Evolutionary conservation across 2,329 filamentous ascomycete species (phyloP), one percentile per base, ranked within the genome.

Genomic region (Penicillium sclerotigenum): DNA sequence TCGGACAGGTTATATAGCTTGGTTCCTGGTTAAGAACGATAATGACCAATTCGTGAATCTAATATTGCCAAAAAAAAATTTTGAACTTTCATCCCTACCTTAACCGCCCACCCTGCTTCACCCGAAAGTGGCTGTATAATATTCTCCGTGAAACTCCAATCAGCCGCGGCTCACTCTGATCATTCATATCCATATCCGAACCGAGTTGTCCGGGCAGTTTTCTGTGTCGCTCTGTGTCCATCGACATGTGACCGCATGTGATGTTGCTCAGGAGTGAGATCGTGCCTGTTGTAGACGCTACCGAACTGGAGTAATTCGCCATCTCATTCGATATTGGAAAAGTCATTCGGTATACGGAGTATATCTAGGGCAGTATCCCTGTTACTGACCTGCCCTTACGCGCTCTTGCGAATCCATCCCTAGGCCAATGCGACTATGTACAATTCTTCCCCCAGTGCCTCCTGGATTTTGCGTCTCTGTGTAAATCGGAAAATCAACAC

Each of bases 191-290:
- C 50, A 43, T 18, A 26, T 43, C 52, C 45, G 31, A 24, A 47
- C 61, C 59, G 62, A 58, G 46, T 58, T 59, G 50, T 59, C 50
- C 59, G 49, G 61, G 29, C n/a, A 38, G 26, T n/a, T n/a, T 20
- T 26, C 33, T 47, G 37, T 13, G 16, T 51, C 46, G n/a, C 24
- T 7, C 20, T 34, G 20, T 22, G 14, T 29, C 37, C 7, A 33
- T 51, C 49, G 51, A 37, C 60, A 62, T 62, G 60, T 62, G 60
- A 62, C 33, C 34, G 31, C 57, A 59, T 57, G 54, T 59, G 57
- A 57, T 24, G 28, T 37, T 20, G 11, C 28, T 45, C 18, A 11
- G 31, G 16, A 22, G 18, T 3, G 14, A 29, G 11, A 18, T 28
- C 8, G 3, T 45, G 26, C 5, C 38, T 24, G 16, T 7, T 34